These are phyloP conservation scores for Pinus albicaulis DNA, from an alignment of 75 land plant genomes.

Conservation along the genomic window DNA sequence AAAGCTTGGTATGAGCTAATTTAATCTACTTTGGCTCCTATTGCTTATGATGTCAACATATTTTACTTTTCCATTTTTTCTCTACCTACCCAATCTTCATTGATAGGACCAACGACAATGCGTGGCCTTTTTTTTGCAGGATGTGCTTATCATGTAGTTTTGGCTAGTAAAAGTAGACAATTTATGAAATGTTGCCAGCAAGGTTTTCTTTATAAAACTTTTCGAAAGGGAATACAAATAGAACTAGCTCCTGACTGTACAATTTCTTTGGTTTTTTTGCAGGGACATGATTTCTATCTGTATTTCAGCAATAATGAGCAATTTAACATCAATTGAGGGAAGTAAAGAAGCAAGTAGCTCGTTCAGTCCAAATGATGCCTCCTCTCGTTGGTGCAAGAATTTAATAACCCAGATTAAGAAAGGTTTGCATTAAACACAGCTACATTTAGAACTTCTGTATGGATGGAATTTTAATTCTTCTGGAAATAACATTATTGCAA, in stretches of 20 bases:
- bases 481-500: background rate
- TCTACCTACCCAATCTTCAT: no score
- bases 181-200: background rate
- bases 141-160: background rate
- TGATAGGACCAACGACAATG: no score
- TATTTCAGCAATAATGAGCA: conserved; percentile 30
- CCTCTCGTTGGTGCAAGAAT: conserved; percentile 7
- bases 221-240: background rate
- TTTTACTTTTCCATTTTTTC: no score
- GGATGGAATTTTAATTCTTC: background rate
- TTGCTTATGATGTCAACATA: no score
- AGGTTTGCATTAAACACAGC: conserved; percentile 21
- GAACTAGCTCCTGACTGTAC: background rate
- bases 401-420: conserved; percentile 14
- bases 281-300: conserved; percentile 50
- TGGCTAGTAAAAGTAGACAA: background rate
- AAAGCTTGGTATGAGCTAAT: no score
- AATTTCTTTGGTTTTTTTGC: background rate
- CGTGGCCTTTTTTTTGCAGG: no score
- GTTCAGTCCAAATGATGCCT: background rate
- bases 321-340: background rate
- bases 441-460: background rate
- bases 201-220: background rate
- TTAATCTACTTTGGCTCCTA: no score
- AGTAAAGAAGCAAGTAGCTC: background rate